Evolutionary conservation across 108 stramenopile genomes (phyloP), one percentile per base, ranked within the genome.

Genomic region (Skeletonema marinoi): DNA sequence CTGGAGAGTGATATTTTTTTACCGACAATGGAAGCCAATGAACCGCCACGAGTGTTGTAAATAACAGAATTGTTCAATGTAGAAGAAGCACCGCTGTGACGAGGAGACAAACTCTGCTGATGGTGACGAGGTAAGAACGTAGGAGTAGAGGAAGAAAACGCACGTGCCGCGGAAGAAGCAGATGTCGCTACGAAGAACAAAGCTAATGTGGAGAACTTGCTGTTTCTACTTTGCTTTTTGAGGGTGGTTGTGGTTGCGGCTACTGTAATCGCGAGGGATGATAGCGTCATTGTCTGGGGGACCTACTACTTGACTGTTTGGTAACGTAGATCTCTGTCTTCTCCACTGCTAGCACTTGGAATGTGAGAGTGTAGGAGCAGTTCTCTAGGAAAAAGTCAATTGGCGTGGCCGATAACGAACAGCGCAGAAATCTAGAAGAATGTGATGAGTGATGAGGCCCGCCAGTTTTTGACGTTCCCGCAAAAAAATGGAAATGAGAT

Each of bases 11-110:
- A 56, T 56, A 10, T 10, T 56, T 25, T 56, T 25, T 21, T 25
- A 56, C 54, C 54, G 25, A 56, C n/a, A 25, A 56, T 29, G 9
- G 19, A 25, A 56, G 16, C 10, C 25, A 46, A 46, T 46, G 44
- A 46, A n/a, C 54, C 54, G 19, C 54, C 54, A 56, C 54, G 54
- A 56, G 54, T 56, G 19, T 56, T 56, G 54, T 56, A 25, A 56
- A 56, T 25, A 3, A 56, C 16, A 56, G 54, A 56, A 25, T 56
- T 56, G 25, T 56, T 56, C 54, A 56, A 29, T 25, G n/a, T 0
- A 21, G 9, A 56, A n/a, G 9, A 56, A n/a, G 2, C 25, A 2
- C 54, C 25, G 25, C 54, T 25, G 54, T 17, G 6, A 12, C 21
- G 19, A n/a, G 44, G 16, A 3, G 44, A n/a, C 16, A 46, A 46